Base-by-base conservation (phyloP, 2,329 filamentous ascomycete genomes). In the Claviceps sp. region DNA sequence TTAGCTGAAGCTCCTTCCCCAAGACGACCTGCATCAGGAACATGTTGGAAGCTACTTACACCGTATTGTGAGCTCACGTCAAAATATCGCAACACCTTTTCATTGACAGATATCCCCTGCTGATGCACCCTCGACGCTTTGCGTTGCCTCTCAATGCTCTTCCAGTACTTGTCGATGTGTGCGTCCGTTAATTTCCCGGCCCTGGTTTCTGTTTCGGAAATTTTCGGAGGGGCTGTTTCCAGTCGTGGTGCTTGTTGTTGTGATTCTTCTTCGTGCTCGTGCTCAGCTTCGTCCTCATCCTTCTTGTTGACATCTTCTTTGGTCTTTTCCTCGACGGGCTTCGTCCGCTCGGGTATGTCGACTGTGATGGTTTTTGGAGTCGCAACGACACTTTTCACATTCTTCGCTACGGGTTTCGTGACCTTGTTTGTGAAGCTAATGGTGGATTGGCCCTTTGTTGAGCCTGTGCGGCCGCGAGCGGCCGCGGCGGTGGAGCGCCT, bases 61-160 rank as follows among this genome's bases (percentile, higher is more conserved):
- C 93, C 93, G 66, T 87, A 98, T 62, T 95, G 87, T 54, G 79
- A 87, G 62, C 84, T 93, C 58, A 95, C 85, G 65, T 98, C 93
- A 69, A 93, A 98, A 65, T 95, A 87, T 56, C 91, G 76, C 61
- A 97, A 68, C 26, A 97, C 81, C 73, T 91, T 95, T 74, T 97
- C 90, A 52, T 85, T 76, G 46, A 86, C 58, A 11, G 74, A 77
- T 59, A 97, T 64, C 2, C 75, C 83, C 60, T 84, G 68, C 68
- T 95, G 89, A 62, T 97, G 93, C 38, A 95, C 82, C 60, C 85
- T 72, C 43, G 79, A 78, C 18, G 87, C 79, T 54, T 75, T 76
- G 59, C 88, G 76, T 60, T 81, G 75, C 42, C 72, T 71, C 71
- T 95, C 88, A 58, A 91, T 80, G 11, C 67, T 67, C 57, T 72